Evolutionary conservation across 2,329 filamentous ascomycete genomes (phyloP).

Genomic region (Ustilaginoidea virens): DNA sequence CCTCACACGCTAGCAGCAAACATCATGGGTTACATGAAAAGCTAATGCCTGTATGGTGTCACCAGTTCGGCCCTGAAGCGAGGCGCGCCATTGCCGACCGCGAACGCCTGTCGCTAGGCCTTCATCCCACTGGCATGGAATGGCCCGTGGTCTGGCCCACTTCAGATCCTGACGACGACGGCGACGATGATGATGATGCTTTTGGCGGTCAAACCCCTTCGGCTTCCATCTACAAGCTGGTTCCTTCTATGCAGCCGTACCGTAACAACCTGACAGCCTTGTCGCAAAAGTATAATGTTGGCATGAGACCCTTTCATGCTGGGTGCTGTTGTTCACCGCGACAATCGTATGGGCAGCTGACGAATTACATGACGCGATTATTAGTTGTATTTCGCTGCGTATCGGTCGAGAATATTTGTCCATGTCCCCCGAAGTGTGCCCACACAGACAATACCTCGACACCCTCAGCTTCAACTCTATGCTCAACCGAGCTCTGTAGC

Average conservation of each 20-base stretch:
- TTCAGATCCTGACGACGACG: constrained; percentile 9
- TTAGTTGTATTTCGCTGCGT: constrained; percentile 46
- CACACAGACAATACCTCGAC: constrained; percentile 29
- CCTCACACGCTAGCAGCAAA: too few relatives aligned
- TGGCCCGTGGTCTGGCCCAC: constrained; percentile 16
- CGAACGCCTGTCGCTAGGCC: constrained; percentile 13
- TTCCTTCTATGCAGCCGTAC: constrained; percentile 21
- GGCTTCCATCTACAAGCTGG: constrained; percentile 13
- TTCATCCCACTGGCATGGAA: constrained; percentile 3
- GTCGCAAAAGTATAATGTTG: constrained; percentile 40
- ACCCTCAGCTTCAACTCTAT: constrained; percentile 34
- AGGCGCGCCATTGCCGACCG: constrained; percentile 18
- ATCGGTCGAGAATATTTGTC: constrained; percentile 39
- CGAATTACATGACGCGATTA: neutral
- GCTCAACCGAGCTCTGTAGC: constrained; percentile 26
- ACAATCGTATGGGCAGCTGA: constrained; percentile 5
- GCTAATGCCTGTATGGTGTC: neutral
- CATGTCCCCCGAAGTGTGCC: constrained; percentile 32
- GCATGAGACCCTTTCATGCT: too few relatives aligned
- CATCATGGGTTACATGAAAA: neutral
- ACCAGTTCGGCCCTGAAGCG: constrained; percentile 21
- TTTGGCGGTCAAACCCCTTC: neutral
- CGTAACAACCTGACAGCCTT: constrained; percentile 42
- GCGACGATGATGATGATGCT: constrained; percentile 5
- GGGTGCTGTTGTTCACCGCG: too few relatives aligned